Evolutionary conservation across 495 filamentous ascomycete genomes (phyloP).

Genomic region (Copromyces sp.): DNA sequence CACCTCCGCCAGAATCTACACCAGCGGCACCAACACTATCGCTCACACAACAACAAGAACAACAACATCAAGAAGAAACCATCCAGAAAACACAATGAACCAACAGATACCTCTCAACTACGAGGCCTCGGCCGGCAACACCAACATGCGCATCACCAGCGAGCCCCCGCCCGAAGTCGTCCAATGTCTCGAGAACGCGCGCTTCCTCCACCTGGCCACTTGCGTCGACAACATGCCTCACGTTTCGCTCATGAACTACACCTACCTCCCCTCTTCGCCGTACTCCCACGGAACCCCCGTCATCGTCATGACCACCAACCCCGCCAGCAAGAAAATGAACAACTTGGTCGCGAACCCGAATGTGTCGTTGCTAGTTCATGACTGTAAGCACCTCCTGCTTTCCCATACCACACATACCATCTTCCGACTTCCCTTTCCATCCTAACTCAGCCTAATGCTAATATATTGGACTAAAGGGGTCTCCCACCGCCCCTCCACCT

Average conservation of each 20-base stretch:
- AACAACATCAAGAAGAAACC: background rate
- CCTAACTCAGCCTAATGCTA: background rate
- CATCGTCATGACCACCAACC: conserved; percentile 91
- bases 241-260: conserved; percentile 98
- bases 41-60: background rate
- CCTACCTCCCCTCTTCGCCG: conserved; percentile 80
- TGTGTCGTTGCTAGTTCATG: conserved; percentile 91
- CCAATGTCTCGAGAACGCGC: conserved; percentile 83
- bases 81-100: conserved; percentile 23
- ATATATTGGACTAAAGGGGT: conserved; percentile 42
- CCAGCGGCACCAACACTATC: background rate
- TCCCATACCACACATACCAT: background rate
- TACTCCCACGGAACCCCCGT: conserved; percentile 54
- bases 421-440: background rate
- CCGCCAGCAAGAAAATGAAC: conserved; percentile 76
- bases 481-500: conserved; percentile 79
- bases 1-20: background rate
- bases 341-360: conserved; percentile 82
- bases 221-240: conserved; percentile 74
- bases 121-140: conserved; percentile 62
- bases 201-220: conserved; percentile 95
- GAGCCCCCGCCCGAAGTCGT: conserved; percentile 75
- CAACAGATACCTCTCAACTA: conserved; percentile 56
- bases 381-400: conserved; percentile 46
- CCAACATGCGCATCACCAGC: conserved; percentile 55